phyloP scores from a whole-genome alignment of 2,329 filamentous ascomycete genomes.

The Cyclaneusma minus region DNA sequence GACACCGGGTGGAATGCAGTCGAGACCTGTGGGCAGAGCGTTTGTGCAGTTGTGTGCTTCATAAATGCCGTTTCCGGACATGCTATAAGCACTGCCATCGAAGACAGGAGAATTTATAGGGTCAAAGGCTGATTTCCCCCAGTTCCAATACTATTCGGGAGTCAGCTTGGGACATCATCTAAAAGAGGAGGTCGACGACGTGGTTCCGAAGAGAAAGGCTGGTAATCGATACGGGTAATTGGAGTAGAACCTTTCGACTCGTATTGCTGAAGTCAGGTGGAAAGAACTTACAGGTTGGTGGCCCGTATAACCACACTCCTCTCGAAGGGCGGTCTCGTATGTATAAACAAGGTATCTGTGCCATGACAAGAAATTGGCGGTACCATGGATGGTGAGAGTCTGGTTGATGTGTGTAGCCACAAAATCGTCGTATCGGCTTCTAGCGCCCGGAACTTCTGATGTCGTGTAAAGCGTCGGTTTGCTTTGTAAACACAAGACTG shows the following conservation, averaged over 20 bases:
- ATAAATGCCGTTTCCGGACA: conserved; percentile 31
- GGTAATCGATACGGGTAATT: no score
- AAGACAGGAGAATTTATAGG: conserved; percentile 34
- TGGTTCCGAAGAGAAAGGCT: no score
- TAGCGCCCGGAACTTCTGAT: conserved; percentile 18
- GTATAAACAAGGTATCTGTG: conserved; percentile 26
- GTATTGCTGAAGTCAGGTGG: no score
- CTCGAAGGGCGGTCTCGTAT: conserved; percentile 25
- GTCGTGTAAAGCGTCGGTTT: conserved; percentile 18
- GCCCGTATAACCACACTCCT: conserved; percentile 28
- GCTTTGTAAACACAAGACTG: conserved; percentile 22
- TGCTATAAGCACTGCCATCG: conserved; percentile 33
- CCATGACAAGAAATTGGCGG: conserved; percentile 25
- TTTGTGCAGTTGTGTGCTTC: conserved; percentile 15
- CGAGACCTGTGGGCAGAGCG: conserved; percentile 9
- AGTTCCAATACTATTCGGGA: conserved; percentile 34
- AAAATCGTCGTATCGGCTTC: conserved; percentile 23
- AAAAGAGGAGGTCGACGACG: background rate
- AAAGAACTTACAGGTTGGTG: conserved; percentile 18
- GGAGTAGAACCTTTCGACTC: no score
- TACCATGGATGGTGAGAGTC: conserved; percentile 19
- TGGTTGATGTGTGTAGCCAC: conserved; percentile 22
- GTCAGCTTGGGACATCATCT: conserved; percentile 15
- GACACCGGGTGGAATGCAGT: conserved; percentile 27
- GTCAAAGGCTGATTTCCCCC: conserved; percentile 29